phyloP scores from a whole-genome alignment of 1,139 yeast species.

The Saccharomyces uvarum region DNA sequence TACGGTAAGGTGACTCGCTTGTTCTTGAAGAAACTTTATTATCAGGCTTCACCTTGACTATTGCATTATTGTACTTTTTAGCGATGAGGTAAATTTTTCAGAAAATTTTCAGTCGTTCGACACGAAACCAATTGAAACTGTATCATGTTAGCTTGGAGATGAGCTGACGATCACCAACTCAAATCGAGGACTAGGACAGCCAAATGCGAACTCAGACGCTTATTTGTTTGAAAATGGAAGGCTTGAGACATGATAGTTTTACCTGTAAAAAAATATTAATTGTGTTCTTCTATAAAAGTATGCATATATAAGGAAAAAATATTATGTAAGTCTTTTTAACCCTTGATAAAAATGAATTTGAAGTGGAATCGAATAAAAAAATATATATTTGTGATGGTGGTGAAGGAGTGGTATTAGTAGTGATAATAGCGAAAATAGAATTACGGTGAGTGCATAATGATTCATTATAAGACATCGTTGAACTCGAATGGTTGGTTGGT shows the following conservation, averaged over 20 bases:
- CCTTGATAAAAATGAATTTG: background rate
- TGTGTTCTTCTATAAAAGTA: background rate
- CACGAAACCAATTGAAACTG: constrained; percentile 2
- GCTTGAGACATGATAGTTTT: background rate
- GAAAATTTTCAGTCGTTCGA: constrained; percentile 14
- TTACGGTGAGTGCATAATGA: background rate
- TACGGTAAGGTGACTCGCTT: constrained; percentile 8
- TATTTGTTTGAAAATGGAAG: background rate
- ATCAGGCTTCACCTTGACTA: background rate
- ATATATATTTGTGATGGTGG: background rate
- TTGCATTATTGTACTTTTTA: background rate
- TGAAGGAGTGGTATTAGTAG: background rate
- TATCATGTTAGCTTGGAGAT: background rate
- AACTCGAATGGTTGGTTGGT: constrained; percentile 20
- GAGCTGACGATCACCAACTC: background rate
- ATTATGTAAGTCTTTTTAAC: background rate
- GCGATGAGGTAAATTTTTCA: constrained; percentile 13
- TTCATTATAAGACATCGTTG: constrained; percentile 21
- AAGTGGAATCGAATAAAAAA: background rate
- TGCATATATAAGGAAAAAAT: background rate
- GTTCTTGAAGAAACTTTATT: background rate
- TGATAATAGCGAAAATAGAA: background rate
- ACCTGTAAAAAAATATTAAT: background rate
- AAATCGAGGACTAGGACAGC: background rate
- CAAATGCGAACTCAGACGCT: background rate